A percentile compares a stretch with the other conserved stretches of the same genome.
Conservation (phyloP, 768 basidiomycete species). For the Leccinum arenicola region DNA sequence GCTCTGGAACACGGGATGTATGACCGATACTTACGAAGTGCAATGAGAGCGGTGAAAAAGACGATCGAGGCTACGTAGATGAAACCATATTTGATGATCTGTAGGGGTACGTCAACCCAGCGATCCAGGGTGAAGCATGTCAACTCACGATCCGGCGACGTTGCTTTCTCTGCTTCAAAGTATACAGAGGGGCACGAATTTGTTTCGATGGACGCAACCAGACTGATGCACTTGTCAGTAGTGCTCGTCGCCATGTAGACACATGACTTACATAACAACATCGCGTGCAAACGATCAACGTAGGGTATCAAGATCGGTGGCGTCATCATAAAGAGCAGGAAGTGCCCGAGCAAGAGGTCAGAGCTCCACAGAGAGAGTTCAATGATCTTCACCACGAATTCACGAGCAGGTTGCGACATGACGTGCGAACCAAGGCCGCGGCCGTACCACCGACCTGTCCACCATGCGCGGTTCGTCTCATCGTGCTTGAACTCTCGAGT, state of each 20-base stretch:
- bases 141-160: constrained; percentile 81
- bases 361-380: constrained; percentile 95
- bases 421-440: constrained; percentile 86
- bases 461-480: constrained; percentile 98
- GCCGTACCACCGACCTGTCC: constrained; percentile 98
- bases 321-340: constrained; percentile 88
- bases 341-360: constrained; percentile 84
- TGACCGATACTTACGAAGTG: constrained; percentile 59
- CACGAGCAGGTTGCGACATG: constrained; percentile 97
- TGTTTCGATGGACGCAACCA: constrained; percentile 95
- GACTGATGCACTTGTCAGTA: constrained; percentile 47
- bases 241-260: constrained; percentile 6
- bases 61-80: constrained; percentile 69
- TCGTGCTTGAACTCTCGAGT: constrained; percentile 99
- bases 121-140: neutral
- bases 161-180: constrained; percentile 84
- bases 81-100: constrained; percentile 83
- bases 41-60: constrained; percentile 73
- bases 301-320: constrained; percentile 88
- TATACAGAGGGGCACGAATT: constrained; percentile 89
- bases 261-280: constrained; percentile 65
- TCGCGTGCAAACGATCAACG: constrained; percentile 89
- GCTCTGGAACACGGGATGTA: neutral
- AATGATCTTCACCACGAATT: constrained; percentile 97
- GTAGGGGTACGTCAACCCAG: constrained; percentile 11